Base-by-base conservation (phyloP, 2,329 filamentous ascomycete genomes). In the Aspergillus arachidicola region DNA sequence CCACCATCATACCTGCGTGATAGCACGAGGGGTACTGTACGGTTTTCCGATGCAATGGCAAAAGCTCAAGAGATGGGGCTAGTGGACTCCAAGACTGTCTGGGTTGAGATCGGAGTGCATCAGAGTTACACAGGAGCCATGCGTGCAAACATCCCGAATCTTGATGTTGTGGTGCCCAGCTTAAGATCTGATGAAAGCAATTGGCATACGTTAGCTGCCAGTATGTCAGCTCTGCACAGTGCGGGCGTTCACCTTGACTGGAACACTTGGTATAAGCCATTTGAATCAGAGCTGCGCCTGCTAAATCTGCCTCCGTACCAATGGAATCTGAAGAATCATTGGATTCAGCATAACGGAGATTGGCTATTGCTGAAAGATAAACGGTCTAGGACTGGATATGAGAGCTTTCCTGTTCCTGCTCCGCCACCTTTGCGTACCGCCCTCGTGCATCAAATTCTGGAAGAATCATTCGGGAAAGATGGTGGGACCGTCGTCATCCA, bases 71-170 rank as follows among this genome's bases (percentile, higher is more conserved):
- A 84, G n/a, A 86, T 41, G 0, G 36, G 36, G 1, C 19, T 53
- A 0, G 48, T 91, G 53, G 83, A 89, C 65, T 86, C 89, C 66
- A 87, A 88, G 78, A 90, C 88, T 7, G 83, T 88, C 32, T 92
- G 87, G 85, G 80, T 93, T 58, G 91, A 93, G 75, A 80, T 93
- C 64, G 91, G 91, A 23, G 89, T 90, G 41, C 88, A 92, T 70
- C 89, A 89, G 0, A 86, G 92, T 14, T 90, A 86, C 75, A 83
- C 84, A 48, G 85, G 85, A 64, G 88, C 92, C 83, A 84, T 92
- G 66, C 89, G 89, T 80, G 84, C 87, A 16, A 87, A 85, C 6
- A 83, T 91, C 59, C 85, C 84, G 28, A 78, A 79, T 11, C 78
- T 82, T 11, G 85, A 84, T 30, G 81, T 84, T 50, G 84, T 85